These are phyloP conservation scores for Dillenia turbinata DNA, from an alignment of 164 flowering plant species.

Conservation along the genomic window DNA sequence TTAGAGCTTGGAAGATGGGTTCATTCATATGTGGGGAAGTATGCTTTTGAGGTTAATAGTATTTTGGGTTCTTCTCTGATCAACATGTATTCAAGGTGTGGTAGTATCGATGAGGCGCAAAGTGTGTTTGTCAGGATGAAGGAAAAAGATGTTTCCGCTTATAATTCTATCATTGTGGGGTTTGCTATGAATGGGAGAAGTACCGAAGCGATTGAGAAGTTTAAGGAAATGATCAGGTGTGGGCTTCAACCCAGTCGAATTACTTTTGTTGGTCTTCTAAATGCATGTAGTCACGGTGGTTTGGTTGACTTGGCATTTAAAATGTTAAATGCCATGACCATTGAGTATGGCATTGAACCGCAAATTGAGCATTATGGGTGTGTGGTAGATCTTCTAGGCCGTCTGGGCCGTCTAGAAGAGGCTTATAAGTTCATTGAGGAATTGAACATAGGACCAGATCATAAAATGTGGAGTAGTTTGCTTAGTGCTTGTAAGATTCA, in stretches of 20 bases:
- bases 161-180: constrained; percentile 35
- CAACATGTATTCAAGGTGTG: constrained; percentile 45
- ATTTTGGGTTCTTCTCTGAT: constrained; percentile 35
- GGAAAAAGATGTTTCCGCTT: constrained; percentile 24
- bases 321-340: constrained; percentile 29
- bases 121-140: constrained; percentile 15
- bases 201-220: constrained; percentile 14
- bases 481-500: constrained; percentile 43
- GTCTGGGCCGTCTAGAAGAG: constrained; percentile 26
- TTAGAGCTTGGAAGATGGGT: constrained; percentile 41
- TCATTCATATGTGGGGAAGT: constrained; percentile 27
- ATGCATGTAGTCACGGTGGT: constrained; percentile 52
- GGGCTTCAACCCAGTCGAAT: constrained; percentile 14
- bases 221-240: constrained; percentile 10
- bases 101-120: constrained; percentile 32
- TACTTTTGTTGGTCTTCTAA: constrained; percentile 36
- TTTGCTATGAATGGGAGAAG: constrained; percentile 30
- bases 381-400: constrained; percentile 42
- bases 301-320: constrained; percentile 27
- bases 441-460: constrained; percentile 37
- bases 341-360: constrained; percentile 28
- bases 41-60: constrained; percentile 21
- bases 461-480: constrained; percentile 33
- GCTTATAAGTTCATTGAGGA: constrained; percentile 26
- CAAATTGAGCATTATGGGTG: constrained; percentile 46